Conservation (phyloP, 2,329 filamentous ascomycete genomes). For the Fusarium fujikuroi region DNA sequence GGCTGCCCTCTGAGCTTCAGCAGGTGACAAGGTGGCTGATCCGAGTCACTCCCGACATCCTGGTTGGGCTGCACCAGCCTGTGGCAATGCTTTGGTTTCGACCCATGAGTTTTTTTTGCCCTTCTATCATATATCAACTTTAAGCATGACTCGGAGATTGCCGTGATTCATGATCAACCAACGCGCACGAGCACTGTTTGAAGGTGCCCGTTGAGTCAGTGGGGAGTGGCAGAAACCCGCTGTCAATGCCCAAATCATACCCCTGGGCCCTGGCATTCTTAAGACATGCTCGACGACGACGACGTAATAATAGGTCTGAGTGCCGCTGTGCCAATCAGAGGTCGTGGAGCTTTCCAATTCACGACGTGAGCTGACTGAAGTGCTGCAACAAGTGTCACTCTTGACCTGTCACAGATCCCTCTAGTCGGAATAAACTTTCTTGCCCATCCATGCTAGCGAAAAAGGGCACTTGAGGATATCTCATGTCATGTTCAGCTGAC, state of each 20-base stretch:
- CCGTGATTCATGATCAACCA: background rate
- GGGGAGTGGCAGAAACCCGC: background rate
- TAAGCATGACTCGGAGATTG: slow-evolving; percentile 1
- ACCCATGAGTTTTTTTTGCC: background rate
- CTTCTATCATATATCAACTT: slow-evolving; percentile 7
- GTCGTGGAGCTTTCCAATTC: background rate
- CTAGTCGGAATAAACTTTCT: background rate
- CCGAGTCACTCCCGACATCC: slow-evolving; percentile 16
- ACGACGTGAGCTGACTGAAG: slow-evolving; percentile 4
- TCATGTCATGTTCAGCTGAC: background rate
- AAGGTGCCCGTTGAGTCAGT: background rate
- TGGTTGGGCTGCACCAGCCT: slow-evolving; percentile 1
- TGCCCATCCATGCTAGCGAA: background rate
- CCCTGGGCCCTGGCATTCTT: slow-evolving; percentile 7
- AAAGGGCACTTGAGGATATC: background rate
- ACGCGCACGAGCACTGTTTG: background rate
- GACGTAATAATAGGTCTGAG: background rate
- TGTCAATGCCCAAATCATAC: background rate
- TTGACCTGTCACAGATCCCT: background rate
- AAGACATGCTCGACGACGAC: slow-evolving; percentile 2
- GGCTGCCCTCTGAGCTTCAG: background rate
- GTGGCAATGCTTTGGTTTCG: background rate
- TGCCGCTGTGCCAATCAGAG: slow-evolving; percentile 17
- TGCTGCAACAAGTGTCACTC: background rate
- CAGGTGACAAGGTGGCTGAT: slow-evolving; percentile 22